Evolutionary conservation across 2,329 filamentous ascomycete genomes (phyloP), one percentile per base, ranked within the genome.

Genomic region (Neopestalotiopsis rosae): DNA sequence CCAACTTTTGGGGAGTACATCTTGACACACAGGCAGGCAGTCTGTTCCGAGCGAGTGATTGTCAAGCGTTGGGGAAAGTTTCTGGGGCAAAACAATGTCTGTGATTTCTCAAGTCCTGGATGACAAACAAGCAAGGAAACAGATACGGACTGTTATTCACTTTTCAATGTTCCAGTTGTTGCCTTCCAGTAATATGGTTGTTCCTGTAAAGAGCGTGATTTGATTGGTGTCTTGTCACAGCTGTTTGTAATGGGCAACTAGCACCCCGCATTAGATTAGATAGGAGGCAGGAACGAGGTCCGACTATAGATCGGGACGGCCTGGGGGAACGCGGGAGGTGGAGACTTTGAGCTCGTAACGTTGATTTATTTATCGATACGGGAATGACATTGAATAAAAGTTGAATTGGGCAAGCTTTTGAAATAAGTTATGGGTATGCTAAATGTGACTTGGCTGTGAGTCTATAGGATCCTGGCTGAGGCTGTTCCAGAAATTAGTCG

Each of bases 1-100:
- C 85, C 84, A 61, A 84, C 71, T 70, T 80, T 76, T 12, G 83
- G 83, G 42, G 74, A 62, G 73, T 85, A 84, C 79, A 78, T 79
- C 5, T 34, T 68, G 40, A 9, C 45, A 52, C n/a, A n/a, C 24
- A n/a, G n/a, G 9, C 4, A 52, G 17, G n/a, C 42, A 17, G 45
- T 52, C n/a, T 52, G 17, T 52, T 9, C 45, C 5, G 20, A 24
- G 17, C 6, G 45, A 17, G 6, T 38, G 34, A 24, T n/a, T 10
- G 17, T 9, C 45, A 52, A 20, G 20, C n/a, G 5, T 12, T 17
- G 20, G 45, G 20, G 7, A 9, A 52, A n/a, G n/a, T 24, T 52
- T 1, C 6, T 52, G n/a, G n/a, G 17, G 7, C n/a, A 52, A 20
- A 17, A 20, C 24, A 17, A 52, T 52, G 45, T 24, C 45, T 52